Evolutionary conservation across 1,284 basidiomycete species (phyloP), one percentile per base, ranked within the genome.

Genomic region (Naganishia cerealis): DNA sequence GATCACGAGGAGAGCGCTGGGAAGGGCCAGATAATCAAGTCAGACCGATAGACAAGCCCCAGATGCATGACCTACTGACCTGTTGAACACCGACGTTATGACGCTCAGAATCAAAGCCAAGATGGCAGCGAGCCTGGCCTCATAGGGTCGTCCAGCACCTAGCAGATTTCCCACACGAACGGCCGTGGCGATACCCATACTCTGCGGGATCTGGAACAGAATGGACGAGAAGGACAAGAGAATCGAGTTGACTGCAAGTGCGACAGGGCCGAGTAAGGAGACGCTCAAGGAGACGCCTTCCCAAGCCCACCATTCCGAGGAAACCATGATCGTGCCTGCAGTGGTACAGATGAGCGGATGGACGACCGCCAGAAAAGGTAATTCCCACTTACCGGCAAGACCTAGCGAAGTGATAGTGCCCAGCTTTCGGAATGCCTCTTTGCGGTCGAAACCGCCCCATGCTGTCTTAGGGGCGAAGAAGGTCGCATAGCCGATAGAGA

Each of bases 151-250:
- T 53, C 83, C 82, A 70, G 91, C 88, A 6, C 91, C 91, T 1
- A 93, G 83, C 15, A 93, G 82, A 75, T 93, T 92, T 1, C 91
- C 91, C 36, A 93, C 88, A 16, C 93, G 86, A 55, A 95, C 92
- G 24, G 92, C 89, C 0, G 89, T 84, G 0, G 93, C 92, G 9
- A 94, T 86, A 65, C 88, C 86, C 21, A 95, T 80, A 0, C 91
- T 87, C 69, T 87, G 92, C 0, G 92, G 92, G 1, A 89, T 89
- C 78, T 95, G 93, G 79, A 87, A 95, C 4, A 89, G 89, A 3
- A 88, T 88, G 2, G 90, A 88, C 62, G 81, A 33, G 84, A 85
- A 63, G 87, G 54, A 87, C 42, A 82, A 72, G 43, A 83, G 76
- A 3, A 84, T 67, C 36, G 81, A 82, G 71, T 84, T 84, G 13